Base-by-base conservation (phyloP, 225 moss, liverwort and hornwort species). In the Asterella californica region DNA sequence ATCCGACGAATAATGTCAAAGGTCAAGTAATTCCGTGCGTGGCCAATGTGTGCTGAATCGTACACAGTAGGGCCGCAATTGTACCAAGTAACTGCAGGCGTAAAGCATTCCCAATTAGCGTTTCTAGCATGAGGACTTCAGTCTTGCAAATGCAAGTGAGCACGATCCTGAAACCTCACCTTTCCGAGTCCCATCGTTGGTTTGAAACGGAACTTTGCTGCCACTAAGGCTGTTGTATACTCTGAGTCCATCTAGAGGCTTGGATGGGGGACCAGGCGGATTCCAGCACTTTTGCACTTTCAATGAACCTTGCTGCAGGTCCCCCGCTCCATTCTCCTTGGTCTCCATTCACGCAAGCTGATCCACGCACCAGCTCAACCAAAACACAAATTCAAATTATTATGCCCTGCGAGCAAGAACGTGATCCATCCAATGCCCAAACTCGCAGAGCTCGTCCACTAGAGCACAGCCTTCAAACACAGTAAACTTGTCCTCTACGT, bases 41-140 rank as follows among this genome's bases (percentile, higher is more conserved):
- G 97, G 70, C 97, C 97, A 21, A 97, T 78, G 65, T 97, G 97
- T 0, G 97, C 88, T 10, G 93, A 90, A 79, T 97, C 94, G 69
- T 97, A 97, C 6, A 93, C 94, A 47, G 97, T 97, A 33, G 97
- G 97, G 47, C 97, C 97, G 85, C 97, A 97, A 73, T 92, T 97
- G 75, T 97, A 97, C 97, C 97, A 97, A 55, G 90, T 90, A 73
- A 97, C 97, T 94, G 91, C 83, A 80, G 46, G 48, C 79, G 71
- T 63, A 83, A 48, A 83, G n/a, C 49, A 65, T 34, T 14, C 27
- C 27, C 21, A 15, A 8, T 78, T 66, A 78, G 78, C 19, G n/a
- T 66, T 38, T 42, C 33, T 64, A 17, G 27, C 24, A 36, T 30
- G 27, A 61, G 61, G 10, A 61, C 27, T 61, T 27, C 9, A 25